phyloP scores from a whole-genome alignment of 2,329 filamentous ascomycete genomes.

The Pseudogymnoascus sp. region DNA sequence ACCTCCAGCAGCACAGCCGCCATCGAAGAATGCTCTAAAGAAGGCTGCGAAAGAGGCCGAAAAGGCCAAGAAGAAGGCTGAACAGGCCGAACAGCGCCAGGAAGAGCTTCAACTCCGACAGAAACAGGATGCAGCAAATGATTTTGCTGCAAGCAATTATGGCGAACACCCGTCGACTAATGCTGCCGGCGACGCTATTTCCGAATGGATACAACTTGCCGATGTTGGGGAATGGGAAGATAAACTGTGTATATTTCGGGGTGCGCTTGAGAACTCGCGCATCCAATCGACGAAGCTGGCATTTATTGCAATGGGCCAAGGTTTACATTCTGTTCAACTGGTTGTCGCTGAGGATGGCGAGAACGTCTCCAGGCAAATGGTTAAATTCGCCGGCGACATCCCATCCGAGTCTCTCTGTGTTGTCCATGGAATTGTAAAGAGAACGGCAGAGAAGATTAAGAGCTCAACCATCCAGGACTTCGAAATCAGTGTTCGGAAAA shows the following conservation, averaged over 20 bases:
- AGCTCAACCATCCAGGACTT: constrained; percentile 53
- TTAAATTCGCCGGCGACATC: constrained; percentile 54
- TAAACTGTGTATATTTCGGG: constrained; percentile 49
- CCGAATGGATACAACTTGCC: constrained; percentile 36
- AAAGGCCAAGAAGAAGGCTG: not conserved
- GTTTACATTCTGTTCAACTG: constrained; percentile 55
- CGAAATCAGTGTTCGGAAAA: constrained; percentile 55
- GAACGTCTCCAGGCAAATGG: constrained; percentile 53
- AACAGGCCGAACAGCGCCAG: constrained; percentile 40
- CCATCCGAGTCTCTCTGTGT: constrained; percentile 54
- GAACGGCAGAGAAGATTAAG: constrained; percentile 52
- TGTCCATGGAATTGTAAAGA: constrained; percentile 53
- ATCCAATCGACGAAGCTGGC: constrained; percentile 59
- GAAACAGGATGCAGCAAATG: constrained; percentile 48
- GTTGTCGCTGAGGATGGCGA: constrained; percentile 44
- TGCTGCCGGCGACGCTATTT: constrained; percentile 34
- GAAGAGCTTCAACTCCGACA: constrained; percentile 42
- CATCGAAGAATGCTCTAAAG: not conserved
- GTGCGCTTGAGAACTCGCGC: constrained; percentile 54
- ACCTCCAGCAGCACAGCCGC: not conserved
- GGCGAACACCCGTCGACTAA: constrained; percentile 49
- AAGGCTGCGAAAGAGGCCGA: not conserved
- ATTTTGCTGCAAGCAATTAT: constrained; percentile 44
- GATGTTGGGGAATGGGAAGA: constrained; percentile 30
- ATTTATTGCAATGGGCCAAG: constrained; percentile 54